Evolutionary conservation across 2,329 filamentous ascomycete genomes (phyloP), one percentile per base, ranked within the genome.

Genomic region (Microsporum audouinii): DNA sequence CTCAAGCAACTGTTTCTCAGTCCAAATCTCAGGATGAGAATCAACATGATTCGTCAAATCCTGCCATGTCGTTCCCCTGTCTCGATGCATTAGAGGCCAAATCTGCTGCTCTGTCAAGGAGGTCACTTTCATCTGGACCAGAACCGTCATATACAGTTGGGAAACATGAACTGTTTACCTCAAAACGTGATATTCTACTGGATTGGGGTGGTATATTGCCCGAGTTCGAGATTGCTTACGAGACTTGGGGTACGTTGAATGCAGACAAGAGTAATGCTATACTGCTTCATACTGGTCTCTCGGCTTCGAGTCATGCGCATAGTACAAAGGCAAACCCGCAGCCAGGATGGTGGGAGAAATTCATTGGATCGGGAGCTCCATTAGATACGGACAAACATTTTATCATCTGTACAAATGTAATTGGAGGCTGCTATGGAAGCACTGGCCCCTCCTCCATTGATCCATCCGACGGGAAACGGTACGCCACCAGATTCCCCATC

Each of bases 281-380:
- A 64, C 81, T 99, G 6, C 77, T 99, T 1, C 91, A 97, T 72
- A 99, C 94, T 0, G 94, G 94, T 6, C 81, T 99, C 3, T 96
- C 91, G 0, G 94, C 94, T n/a, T 96, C 91, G 5, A 97, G 91
- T 61, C 94, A 99, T 76, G 94, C 94, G 1, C 91, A 91, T 71
- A 96, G 91, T 62, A 97, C 92, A n/a, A 80, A 83, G 59, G 78
- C 80, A 7, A 99, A 99, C 72, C 83, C 89, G 0, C 88, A 91
- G 72, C 88, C 91, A 0, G 94, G 94, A 2, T 99, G 94, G 94
- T 99, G 94, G 94, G 94, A 99, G 76, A 92, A 88, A 73, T 99
- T 99, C 72, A 97, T 99, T 69, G 94, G 94, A 0, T 88, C 91
- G 0, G 90, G 88, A 0, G 82, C 82, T 23, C 88, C 90, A 8